Conservation (phyloP, 306 rosid species). For the Parietaria judaica region DNA sequence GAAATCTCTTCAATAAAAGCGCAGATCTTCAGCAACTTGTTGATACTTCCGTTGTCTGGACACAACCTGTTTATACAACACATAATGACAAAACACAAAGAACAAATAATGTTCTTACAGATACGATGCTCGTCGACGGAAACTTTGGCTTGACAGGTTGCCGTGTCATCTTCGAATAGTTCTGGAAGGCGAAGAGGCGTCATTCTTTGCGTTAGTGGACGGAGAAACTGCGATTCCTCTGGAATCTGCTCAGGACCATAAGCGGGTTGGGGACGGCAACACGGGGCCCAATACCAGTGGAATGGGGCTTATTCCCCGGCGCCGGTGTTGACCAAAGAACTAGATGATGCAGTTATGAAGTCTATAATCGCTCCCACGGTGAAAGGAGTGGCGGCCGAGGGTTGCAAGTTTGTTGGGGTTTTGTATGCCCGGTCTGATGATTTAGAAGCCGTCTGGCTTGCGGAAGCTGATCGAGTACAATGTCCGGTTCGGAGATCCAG, state of each 20-base stretch:
- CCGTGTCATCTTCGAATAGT: constrained; percentile 74
- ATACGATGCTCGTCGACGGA: constrained; percentile 77
- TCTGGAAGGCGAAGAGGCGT: constrained; percentile 94
- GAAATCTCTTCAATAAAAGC: too few species aligned
- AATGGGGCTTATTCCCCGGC: constrained; percentile 97
- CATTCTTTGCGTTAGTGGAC: constrained; percentile 87
- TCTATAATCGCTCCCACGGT: constrained; percentile 84
- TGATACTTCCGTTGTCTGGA: too few species aligned
- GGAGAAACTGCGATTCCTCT: constrained; percentile 88
- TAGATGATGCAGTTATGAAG: constrained; percentile 65
- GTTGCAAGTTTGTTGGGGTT: constrained; percentile 89
- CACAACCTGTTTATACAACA: too few species aligned
- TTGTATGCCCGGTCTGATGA: constrained; percentile 88
- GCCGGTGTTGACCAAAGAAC: constrained; percentile 73
- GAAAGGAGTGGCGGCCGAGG: constrained; percentile 87
- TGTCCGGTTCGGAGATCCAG: constrained; percentile 98
- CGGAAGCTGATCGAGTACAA: constrained; percentile 94
- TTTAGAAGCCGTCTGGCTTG: constrained; percentile 84
- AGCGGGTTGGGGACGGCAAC: constrained; percentile 90
- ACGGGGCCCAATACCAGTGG: constrained; percentile 96
- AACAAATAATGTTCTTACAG: too few species aligned
- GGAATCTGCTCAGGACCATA: constrained; percentile 97
- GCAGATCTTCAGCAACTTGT: too few species aligned
- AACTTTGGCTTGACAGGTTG: constrained; percentile 85
- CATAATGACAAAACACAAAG: too few species aligned